A percentile compares a stretch with the other conserved stretches of the same genome.
phyloP scores from a whole-genome alignment of 2,329 filamentous ascomycete species.

The Stemphylium lycopersici region DNA sequence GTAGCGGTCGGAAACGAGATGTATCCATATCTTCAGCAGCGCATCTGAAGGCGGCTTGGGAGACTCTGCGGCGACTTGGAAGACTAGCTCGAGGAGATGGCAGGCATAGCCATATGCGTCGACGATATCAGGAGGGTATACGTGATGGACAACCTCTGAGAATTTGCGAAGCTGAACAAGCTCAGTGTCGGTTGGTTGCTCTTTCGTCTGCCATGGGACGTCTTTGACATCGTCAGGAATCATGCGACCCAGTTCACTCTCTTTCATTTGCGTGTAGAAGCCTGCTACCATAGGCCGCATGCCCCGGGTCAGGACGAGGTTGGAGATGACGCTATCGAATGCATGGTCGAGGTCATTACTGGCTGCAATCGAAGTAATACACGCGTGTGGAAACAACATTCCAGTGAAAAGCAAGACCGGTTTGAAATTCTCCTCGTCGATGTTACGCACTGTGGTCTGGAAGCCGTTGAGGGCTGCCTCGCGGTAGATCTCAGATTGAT shows the following conservation, averaged over 20 bases:
- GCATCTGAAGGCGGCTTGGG: conserved; percentile 28
- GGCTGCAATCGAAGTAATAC: conserved; percentile 18
- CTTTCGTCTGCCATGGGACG: conserved; percentile 21
- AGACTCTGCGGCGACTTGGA: conserved; percentile 20
- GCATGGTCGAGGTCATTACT: conserved; percentile 21
- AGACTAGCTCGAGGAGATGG: conserved; percentile 29
- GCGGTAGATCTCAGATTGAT: conserved; percentile 30
- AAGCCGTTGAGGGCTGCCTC: conserved; percentile 29
- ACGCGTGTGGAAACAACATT: conserved; percentile 32
- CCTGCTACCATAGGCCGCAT: conserved; percentile 32
- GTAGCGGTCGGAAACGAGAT: conserved; percentile 32
- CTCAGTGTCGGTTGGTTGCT: conserved; percentile 26
- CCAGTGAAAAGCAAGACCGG: conserved; percentile 40
- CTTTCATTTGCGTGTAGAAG: conserved; percentile 21
- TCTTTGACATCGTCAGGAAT: conserved; percentile 30
- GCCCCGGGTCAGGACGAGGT: conserved; percentile 29
- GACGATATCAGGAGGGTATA: conserved; percentile 37
- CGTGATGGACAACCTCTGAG: conserved; percentile 27
- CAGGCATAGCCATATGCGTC: conserved; percentile 36
- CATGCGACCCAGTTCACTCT: conserved; percentile 22
- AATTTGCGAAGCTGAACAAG: conserved; percentile 34
- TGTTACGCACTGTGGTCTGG: conserved; percentile 30
- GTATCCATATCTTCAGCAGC: conserved; percentile 37
- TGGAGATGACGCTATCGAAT: conserved; percentile 31
- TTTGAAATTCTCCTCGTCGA: conserved; percentile 49